A percentile compares a stretch with the other conserved stretches of the same genome.
Evolutionary conservation across 164 flowering plant species (phyloP).

Genomic region (Protea cynaroides): DNA sequence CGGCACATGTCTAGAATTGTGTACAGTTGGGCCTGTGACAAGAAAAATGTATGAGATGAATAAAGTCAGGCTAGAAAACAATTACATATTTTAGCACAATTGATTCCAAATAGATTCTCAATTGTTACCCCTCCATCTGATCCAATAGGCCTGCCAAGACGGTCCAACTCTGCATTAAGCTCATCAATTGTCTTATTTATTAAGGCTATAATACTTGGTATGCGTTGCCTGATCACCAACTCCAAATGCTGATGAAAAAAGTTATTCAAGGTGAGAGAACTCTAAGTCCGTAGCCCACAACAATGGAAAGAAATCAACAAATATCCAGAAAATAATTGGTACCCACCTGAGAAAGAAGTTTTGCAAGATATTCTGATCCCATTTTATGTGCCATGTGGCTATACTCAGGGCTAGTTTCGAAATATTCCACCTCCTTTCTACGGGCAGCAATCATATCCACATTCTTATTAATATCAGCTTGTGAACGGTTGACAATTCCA

Average conservation of each 20-base stretch:
- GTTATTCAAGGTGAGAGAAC: slow-evolving; percentile 2
- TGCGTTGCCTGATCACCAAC: slow-evolving; percentile 73
- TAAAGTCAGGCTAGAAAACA: slow-evolving; percentile 1
- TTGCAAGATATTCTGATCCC: slow-evolving; percentile 95
- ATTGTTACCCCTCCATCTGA: slow-evolving; percentile 80
- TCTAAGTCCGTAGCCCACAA: slow-evolving; percentile 2
- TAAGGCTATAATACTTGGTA: slow-evolving; percentile 88
- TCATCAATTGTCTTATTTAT: slow-evolving; percentile 89
- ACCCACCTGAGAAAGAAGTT: slow-evolving; percentile 76
- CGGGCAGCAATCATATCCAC: slow-evolving; percentile 84
- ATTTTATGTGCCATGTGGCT: slow-evolving; percentile 71
- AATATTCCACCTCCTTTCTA: slow-evolving; percentile 69
- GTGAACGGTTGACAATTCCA: slow-evolving; percentile 91
- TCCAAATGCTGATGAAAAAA: slow-evolving; percentile 68
- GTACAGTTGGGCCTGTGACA: slow-evolving; percentile 70
- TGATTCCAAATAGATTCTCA: background rate
- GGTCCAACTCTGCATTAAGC: slow-evolving; percentile 87
- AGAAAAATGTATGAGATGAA: slow-evolving; percentile 7
- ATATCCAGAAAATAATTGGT: slow-evolving; percentile 2
- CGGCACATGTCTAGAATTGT: slow-evolving; percentile 86
- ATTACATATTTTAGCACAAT: background rate
- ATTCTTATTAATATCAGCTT: slow-evolving; percentile 86
- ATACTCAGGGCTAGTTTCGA: slow-evolving; percentile 75
- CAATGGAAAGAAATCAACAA: background rate
- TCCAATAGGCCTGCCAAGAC: slow-evolving; percentile 91